Base-by-base conservation (phyloP, 2,329 filamentous ascomycete genomes). In the Chaetomiaceae sp. region DNA sequence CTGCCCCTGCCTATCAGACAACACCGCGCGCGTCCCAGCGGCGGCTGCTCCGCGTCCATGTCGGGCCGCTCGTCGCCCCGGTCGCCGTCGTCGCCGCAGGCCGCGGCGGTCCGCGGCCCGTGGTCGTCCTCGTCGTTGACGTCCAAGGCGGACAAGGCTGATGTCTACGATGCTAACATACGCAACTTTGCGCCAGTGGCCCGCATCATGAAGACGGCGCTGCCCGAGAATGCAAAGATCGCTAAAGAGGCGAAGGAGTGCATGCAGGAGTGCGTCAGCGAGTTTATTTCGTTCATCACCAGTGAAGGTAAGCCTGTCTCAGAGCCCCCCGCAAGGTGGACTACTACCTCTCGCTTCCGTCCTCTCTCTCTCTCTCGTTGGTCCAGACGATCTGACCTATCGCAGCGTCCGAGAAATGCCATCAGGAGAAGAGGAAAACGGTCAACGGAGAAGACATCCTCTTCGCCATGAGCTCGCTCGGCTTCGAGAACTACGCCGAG, bases 231-330 rank as follows among this genome's bases (percentile, higher is more conserved):
- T 64, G 93, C 93, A 58, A 98, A 98, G 71, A 98, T 98, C 52
- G 90, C 90, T 50, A 98, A 98, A 66, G 93, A 98, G 66, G 93
- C 93, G 46, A 98, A 98, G 68, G 93, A 98, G 67, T 98, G 93
- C 71, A 97, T 98, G 93, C 93, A 98, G 68, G 93, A 98, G 69
- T 98, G 93, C 64, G 93, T 98, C 49, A 96, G 90, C 81, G 93
- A 98, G 71, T 98, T 98, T 69, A 98, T 98, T 73, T 95, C 88
- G 6, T 98, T 98, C 75, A 97, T 98, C 65, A 98, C 93, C 29
- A 97, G 91, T 67, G 93, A 98, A 78, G 93, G 93, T 95, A 68
- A 64, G 85, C 72, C 41, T 42, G 27, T 14, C 42, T 42, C 12
- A 24, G 35, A 5, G 26, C 15, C 26, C 26, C n/a, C 42, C 29